A percentile compares a stretch with the other conserved stretches of the same genome.
Evolutionary conservation across 176 grass and related monocot species (phyloP).

Genomic region (Tillandsia fasciculata): DNA sequence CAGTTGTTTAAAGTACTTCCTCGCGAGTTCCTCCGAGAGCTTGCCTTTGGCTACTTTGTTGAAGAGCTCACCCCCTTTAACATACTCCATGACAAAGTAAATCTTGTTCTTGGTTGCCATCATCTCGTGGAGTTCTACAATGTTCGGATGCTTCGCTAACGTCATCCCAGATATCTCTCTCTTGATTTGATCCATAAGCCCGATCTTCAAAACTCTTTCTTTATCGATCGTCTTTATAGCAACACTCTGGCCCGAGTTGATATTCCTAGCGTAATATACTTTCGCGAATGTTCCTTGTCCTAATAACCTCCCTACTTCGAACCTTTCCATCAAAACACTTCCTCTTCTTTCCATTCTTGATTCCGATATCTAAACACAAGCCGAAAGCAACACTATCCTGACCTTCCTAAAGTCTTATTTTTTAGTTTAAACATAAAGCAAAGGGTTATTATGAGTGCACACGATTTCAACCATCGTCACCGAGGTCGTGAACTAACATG

Average conservation of each 20-base stretch:
- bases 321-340: slow-evolving; percentile 44
- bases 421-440: not conserved
- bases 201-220: slow-evolving; percentile 38
- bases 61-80: slow-evolving; percentile 76
- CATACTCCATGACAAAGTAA: slow-evolving; percentile 78
- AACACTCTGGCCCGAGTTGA: slow-evolving; percentile 35
- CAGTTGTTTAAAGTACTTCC: slow-evolving; percentile 66
- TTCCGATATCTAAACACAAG: not conserved
- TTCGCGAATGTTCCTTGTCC: slow-evolving; percentile 69
- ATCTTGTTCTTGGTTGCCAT: slow-evolving; percentile 64
- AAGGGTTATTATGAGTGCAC: not conserved
- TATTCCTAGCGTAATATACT: slow-evolving; percentile 53
- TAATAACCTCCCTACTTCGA: slow-evolving; percentile 57
- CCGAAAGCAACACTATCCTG: not conserved
- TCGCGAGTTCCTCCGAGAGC: slow-evolving; percentile 40
- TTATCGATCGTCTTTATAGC: slow-evolving; percentile 77
- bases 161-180: slow-evolving; percentile 70
- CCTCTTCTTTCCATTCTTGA: slow-evolving; percentile 27
- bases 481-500: slow-evolving; percentile 36
- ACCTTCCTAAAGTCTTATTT: slow-evolving; percentile 4
- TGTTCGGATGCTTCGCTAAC: slow-evolving; percentile 48
- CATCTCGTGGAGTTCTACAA: slow-evolving; percentile 63
- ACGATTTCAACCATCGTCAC: slow-evolving; percentile 54
- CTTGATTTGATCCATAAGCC: slow-evolving; percentile 55
- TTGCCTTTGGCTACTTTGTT: slow-evolving; percentile 52